A percentile compares a stretch with the other conserved stretches of the same genome.
These are phyloP conservation scores for Artemisia tridentata DNA, from an alignment of 129 eudicot genomes.

Conservation along the genomic window DNA sequence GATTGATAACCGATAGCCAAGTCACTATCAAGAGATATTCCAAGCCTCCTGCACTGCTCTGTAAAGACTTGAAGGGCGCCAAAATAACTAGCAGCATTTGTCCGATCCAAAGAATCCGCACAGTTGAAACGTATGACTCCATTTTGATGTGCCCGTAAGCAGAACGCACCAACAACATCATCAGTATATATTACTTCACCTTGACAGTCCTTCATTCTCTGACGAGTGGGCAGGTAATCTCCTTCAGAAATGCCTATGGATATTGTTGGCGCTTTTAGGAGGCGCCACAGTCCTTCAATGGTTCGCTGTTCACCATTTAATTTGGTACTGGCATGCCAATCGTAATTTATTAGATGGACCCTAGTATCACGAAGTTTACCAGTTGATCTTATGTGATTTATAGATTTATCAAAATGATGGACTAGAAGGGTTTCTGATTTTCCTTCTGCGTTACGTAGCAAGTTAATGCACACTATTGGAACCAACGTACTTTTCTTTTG, in stretches of 20 bases:
- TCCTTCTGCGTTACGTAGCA: slow-evolving; percentile 83
- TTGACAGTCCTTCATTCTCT: slow-evolving; percentile 72
- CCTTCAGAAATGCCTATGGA: slow-evolving; percentile 89
- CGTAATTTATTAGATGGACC: slow-evolving; percentile 77
- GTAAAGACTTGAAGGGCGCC: slow-evolving; percentile 93
- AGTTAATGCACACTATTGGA: slow-evolving; percentile 81
- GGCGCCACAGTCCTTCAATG: slow-evolving; percentile 90
- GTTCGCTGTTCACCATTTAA: slow-evolving; percentile 86
- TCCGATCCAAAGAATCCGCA: slow-evolving; percentile 96
- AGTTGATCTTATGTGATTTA: slow-evolving; percentile 62
- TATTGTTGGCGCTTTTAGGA: slow-evolving; percentile 79
- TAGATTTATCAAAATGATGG: slow-evolving; percentile 85
- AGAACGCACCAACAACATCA: slow-evolving; percentile 76
- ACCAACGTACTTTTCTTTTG: slow-evolving; percentile 65
- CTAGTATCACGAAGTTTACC: slow-evolving; percentile 74
- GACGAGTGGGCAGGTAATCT: slow-evolving; percentile 85
- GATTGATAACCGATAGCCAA: slow-evolving; percentile 68
- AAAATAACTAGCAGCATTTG: slow-evolving; percentile 98
- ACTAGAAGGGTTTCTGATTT: slow-evolving; percentile 89
- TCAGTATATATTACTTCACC: slow-evolving; percentile 80
- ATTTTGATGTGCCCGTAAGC: slow-evolving; percentile 83
- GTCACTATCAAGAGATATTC: slow-evolving; percentile 94
- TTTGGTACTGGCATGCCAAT: slow-evolving; percentile 94
- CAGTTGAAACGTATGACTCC: slow-evolving; percentile 97
- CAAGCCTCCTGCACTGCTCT: slow-evolving; percentile 94